These are phyloP conservation scores for Phytophthora palmivora DNA, from an alignment of 352 stramenopile genomes.

Conservation along the genomic window DNA sequence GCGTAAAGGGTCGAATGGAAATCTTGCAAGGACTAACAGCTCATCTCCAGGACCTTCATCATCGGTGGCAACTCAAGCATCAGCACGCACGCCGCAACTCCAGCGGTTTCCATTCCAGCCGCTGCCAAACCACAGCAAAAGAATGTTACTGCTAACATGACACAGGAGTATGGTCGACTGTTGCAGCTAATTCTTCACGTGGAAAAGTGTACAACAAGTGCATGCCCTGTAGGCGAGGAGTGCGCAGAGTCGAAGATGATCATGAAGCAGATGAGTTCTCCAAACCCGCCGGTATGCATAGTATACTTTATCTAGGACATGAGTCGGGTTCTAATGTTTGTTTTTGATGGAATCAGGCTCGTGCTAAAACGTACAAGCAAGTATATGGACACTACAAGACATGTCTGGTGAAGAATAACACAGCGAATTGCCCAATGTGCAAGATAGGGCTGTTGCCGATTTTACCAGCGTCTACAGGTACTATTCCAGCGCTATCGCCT, in stretches of 20 bases:
- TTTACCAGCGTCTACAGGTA: slow-evolving; percentile 27
- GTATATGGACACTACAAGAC: slow-evolving; percentile 86
- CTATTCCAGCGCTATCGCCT: slow-evolving; percentile 38
- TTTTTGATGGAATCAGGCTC: slow-evolving; percentile 38
- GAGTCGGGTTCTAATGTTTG: neutral
- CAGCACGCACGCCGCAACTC: too few species aligned
- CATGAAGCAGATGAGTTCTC: slow-evolving; percentile 76
- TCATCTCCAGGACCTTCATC: slow-evolving; percentile 31
- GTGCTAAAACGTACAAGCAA: slow-evolving; percentile 89
- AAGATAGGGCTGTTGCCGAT: slow-evolving; percentile 81
- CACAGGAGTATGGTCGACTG: slow-evolving; percentile 83
- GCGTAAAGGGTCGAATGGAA: slow-evolving; percentile 33
- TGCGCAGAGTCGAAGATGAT: slow-evolving; percentile 80
- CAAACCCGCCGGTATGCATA: slow-evolving; percentile 60
- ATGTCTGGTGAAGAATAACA: slow-evolving; percentile 83
- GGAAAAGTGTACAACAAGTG: slow-evolving; percentile 72
- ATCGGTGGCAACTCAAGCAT: too few species aligned
- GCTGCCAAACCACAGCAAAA: slow-evolving; percentile 46
- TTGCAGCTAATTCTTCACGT: slow-evolving; percentile 89
- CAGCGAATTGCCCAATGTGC: slow-evolving; percentile 84
- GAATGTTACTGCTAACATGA: slow-evolving; percentile 67
- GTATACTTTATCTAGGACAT: neutral
- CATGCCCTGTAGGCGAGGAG: slow-evolving; percentile 74
- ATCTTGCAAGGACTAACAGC: slow-evolving; percentile 22
- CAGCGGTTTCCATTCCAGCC: slow-evolving; percentile 9